Conservation (phyloP, 2,329 filamentous ascomycete genomes). For the Clarireedia paspali region DNA sequence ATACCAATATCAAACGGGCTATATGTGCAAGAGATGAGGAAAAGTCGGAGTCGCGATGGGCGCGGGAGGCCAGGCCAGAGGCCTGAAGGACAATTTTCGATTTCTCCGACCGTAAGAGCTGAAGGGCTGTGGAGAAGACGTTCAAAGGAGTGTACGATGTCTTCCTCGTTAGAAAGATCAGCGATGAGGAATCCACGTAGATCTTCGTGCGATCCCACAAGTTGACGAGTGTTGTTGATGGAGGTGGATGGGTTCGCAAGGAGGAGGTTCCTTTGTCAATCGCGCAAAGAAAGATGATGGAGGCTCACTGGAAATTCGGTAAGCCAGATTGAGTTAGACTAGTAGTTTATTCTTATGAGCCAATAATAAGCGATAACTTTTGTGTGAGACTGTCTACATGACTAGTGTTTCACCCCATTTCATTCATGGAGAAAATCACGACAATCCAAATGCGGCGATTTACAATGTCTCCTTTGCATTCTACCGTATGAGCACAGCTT, state of each 20-base stretch:
- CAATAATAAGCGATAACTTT: constrained; percentile 2
- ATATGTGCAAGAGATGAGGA: constrained; percentile 21
- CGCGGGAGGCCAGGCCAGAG: constrained; percentile 25
- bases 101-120: constrained; percentile 18
- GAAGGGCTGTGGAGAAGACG: constrained; percentile 17
- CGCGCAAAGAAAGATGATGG: constrained; percentile 9
- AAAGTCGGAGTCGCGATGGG: constrained; percentile 23
- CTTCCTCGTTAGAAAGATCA: constrained; percentile 27
- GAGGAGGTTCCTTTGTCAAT: constrained; percentile 9
- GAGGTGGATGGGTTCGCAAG: constrained; percentile 10
- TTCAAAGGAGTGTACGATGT: constrained; percentile 23
- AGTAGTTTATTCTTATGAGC: neutral
- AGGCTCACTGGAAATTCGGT: neutral
- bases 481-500: too few relatives aligned
- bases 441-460: neutral
- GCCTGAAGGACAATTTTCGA: constrained; percentile 18
- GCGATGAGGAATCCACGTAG: constrained; percentile 28
- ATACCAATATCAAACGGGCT: constrained; percentile 14
- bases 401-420: neutral
- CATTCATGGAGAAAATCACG: neutral
- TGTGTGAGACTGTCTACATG: neutral
- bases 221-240: constrained; percentile 14
- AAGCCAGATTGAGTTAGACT: constrained; percentile 1
- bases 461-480: too few relatives aligned
- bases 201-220: constrained; percentile 27